Evolutionary conservation across 2,329 filamentous ascomycete genomes (phyloP).

Genomic region (Cladosporium sp.): DNA sequence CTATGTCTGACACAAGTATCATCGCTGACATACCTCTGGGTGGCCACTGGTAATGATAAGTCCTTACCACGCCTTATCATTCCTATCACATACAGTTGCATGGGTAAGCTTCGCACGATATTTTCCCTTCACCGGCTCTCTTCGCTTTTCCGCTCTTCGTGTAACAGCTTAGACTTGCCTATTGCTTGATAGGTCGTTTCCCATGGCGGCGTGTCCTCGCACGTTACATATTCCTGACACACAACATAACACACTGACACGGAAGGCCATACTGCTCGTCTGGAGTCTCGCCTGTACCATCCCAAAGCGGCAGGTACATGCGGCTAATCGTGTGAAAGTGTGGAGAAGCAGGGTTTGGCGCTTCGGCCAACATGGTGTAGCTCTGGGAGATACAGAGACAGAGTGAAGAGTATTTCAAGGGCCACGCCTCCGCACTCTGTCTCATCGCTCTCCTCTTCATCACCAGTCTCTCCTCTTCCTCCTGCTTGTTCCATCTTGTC

Average conservation of each 20-base stretch:
- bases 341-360: constrained; percentile 3
- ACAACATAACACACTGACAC: constrained; percentile 6
- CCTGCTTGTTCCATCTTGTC: background rate
- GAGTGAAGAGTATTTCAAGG: constrained; percentile 8
- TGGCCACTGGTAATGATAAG: too few relatives aligned
- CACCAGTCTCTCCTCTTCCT: background rate
- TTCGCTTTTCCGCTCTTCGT: too few relatives aligned
- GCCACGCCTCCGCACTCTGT: constrained; percentile 3
- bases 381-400: constrained; percentile 6
- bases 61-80: too few relatives aligned
- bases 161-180: too few relatives aligned
- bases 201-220: too few relatives aligned
- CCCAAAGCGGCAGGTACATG: constrained; percentile 1
- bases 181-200: too few relatives aligned
- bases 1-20: too few relatives aligned
- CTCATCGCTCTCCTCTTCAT: background rate
- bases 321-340: background rate
- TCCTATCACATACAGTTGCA: too few relatives aligned
- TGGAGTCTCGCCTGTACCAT: background rate
- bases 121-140: too few relatives aligned
- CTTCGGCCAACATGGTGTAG: constrained; percentile 4
- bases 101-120: too few relatives aligned
- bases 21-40: too few relatives aligned
- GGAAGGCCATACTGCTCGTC: background rate
- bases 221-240: constrained; percentile 7